phyloP scores from a whole-genome alignment of 1,284 basidiomycete genomes.

The Inonotus hispidus region DNA sequence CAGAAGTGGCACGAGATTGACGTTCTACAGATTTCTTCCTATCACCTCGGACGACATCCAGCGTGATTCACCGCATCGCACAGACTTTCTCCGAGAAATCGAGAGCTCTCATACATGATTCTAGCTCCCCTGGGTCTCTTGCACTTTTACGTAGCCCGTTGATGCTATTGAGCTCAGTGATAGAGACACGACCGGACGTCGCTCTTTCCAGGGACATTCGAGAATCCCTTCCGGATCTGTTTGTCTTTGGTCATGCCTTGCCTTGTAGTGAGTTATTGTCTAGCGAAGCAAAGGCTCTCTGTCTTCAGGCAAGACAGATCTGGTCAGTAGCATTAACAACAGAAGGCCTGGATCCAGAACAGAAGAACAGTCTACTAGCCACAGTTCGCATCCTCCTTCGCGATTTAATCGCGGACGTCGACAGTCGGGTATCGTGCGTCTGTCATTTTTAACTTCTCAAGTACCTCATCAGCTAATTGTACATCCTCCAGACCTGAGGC shows the following conservation, averaged over 20 bases:
- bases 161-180: constrained; percentile 31
- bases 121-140: background rate
- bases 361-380: constrained; percentile 25
- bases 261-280: constrained; percentile 26
- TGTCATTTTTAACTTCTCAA: constrained; percentile 13
- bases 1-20: background rate
- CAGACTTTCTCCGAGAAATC: constrained; percentile 35
- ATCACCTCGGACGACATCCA: constrained; percentile 31
- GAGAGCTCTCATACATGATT: constrained; percentile 30
- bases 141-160: constrained; percentile 30
- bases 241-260: constrained; percentile 43
- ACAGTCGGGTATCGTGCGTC: constrained; percentile 36
- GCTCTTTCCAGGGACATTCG: constrained; percentile 16
- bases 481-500: constrained; percentile 39
- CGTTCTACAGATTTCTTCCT: constrained; percentile 32
- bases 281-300: constrained; percentile 23
- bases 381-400: constrained; percentile 39
- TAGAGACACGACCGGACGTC: constrained; percentile 24
- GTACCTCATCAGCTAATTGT: background rate
- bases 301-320: constrained; percentile 21
- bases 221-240: constrained; percentile 39
- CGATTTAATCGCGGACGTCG: constrained; percentile 38
- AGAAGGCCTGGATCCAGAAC: constrained; percentile 15
- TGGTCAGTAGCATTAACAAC: constrained; percentile 22
- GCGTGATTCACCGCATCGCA: constrained; percentile 32